Evolutionary conservation across 441 rosid species (phyloP).

Genomic region (Syzygium syzygioides): DNA sequence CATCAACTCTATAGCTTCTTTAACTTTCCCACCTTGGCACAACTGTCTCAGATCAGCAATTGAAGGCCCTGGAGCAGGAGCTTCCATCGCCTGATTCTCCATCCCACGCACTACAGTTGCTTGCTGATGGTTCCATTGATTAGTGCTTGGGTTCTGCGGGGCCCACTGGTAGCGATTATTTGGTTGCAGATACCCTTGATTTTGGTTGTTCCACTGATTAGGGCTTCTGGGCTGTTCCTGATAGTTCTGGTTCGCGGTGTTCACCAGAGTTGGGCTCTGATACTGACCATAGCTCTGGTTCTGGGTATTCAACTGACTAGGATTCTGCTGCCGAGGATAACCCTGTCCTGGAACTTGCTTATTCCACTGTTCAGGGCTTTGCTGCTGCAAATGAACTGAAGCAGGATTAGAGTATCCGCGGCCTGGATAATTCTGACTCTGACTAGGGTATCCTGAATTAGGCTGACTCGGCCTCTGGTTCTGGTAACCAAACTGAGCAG

Average conservation of each 20-base stretch:
- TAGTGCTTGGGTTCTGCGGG: slow-evolving; percentile 2
- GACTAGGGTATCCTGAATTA: slow-evolving; percentile 1
- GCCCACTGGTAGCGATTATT: slow-evolving; percentile 24
- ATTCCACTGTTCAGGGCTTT: slow-evolving; percentile 5
- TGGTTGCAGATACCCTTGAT: slow-evolving; percentile 20
- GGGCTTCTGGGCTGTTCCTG: slow-evolving; percentile 23
- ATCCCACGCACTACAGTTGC: neutral
- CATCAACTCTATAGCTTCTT: slow-evolving; percentile 72
- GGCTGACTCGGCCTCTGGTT: slow-evolving; percentile 11
- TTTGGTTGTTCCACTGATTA: slow-evolving; percentile 36
- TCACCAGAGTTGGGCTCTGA: slow-evolving; percentile 18
- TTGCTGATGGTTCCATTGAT: neutral
- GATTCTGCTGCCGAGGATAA: slow-evolving; percentile 8
- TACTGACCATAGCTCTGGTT: slow-evolving; percentile 7
- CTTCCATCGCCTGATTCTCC: neutral
- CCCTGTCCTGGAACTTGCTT: neutral
- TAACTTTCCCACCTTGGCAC: slow-evolving; percentile 57
- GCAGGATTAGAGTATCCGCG: neutral
- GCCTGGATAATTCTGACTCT: neutral
- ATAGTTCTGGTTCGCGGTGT: neutral
- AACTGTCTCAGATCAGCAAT: slow-evolving; percentile 40
- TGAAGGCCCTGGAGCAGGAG: slow-evolving; percentile 21
- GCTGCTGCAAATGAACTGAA: slow-evolving; percentile 10
- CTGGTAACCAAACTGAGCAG: slow-evolving; percentile 9
- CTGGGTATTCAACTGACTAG: slow-evolving; percentile 18